A percentile compares a stretch with the other conserved stretches of the same genome.
These are phyloP conservation scores for Basipetospora sp. DNA, from an alignment of 2,329 filamentous ascomycete species.

Conservation along the genomic window DNA sequence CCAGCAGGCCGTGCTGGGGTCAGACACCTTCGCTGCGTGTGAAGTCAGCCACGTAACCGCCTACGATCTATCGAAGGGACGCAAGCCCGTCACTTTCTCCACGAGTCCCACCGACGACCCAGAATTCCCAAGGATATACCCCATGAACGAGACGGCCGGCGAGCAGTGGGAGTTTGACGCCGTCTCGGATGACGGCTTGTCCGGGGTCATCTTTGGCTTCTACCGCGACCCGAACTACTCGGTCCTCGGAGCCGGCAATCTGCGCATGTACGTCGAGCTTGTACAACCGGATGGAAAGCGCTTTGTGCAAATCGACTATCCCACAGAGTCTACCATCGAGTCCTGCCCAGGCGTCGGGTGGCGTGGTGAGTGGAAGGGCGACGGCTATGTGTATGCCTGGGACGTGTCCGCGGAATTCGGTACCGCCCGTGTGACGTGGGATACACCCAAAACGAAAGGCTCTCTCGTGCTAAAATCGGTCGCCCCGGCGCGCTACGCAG, in stretches of 20 bases:
- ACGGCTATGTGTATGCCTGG: conserved; percentile 8
- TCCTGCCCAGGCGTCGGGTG: conserved; percentile 9
- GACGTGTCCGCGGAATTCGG: conserved; percentile 9
- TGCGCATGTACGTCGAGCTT: conserved; percentile 14
- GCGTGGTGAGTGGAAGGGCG: conserved; percentile 7
- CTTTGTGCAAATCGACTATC: conserved; percentile 13
- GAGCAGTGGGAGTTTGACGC: conserved; percentile 20
- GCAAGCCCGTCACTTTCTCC: conserved; percentile 7
- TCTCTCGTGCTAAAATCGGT: conserved; percentile 9
- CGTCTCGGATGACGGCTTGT: conserved; percentile 12
- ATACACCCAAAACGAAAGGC: conserved; percentile 8
- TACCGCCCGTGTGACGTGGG: conserved; percentile 2
- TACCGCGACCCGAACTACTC: conserved; percentile 17
- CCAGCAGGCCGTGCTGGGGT: conserved; percentile 1
- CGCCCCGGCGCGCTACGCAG: conserved; percentile 8
- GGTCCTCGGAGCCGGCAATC: conserved; percentile 15
- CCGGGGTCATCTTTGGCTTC: conserved; percentile 15
- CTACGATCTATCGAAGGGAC: conserved; percentile 6
- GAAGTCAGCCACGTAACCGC: conserved; percentile 6
- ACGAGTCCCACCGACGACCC: conserved; percentile 8
- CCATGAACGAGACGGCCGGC: conserved; percentile 14
- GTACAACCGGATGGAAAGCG: conserved; percentile 11
- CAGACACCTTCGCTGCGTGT: background rate
- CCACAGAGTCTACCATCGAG: conserved; percentile 12
- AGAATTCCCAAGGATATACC: conserved; percentile 11